Evolutionary conservation across 148 eudicot genomes (phyloP).

Genomic region (Chenopodium quinoa): DNA sequence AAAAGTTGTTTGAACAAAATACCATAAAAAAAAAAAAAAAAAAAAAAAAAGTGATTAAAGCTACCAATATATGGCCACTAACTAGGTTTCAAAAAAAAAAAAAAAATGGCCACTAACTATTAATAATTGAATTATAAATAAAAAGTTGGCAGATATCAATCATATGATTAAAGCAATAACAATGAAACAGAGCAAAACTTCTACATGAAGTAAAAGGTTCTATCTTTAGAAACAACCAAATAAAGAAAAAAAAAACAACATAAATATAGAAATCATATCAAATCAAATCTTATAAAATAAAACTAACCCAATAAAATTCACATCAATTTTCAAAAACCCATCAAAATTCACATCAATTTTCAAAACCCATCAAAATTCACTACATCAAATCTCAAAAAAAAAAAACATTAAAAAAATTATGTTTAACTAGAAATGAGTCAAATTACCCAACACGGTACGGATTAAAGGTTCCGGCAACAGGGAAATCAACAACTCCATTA

Average conservation of each 20-base stretch:
- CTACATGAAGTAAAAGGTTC: conserved; percentile 10
- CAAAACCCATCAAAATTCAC: neutral
- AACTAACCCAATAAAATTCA: conserved; percentile 12
- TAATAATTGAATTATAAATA: conserved; percentile 6
- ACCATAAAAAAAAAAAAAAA: no score
- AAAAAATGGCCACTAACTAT: neutral
- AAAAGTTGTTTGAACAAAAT: neutral
- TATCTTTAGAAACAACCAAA: neutral
- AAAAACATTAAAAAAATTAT: neutral
- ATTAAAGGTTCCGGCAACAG: conserved; percentile 73
- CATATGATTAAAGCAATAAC: conserved; percentile 1
- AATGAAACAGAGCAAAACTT: conserved; percentile 8
- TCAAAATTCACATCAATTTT: no score
- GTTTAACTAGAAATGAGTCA: neutral
- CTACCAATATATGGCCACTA: conserved; percentile 3
- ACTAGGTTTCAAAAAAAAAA: no score
- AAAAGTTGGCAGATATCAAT: conserved; percentile 8
- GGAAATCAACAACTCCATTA: conserved; percentile 72
- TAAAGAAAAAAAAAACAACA: no score
- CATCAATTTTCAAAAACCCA: no score
- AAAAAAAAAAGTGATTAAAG: conserved; percentile 1
- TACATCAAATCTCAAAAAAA: neutral
- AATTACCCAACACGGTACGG: conserved; percentile 87
- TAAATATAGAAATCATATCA: no score
- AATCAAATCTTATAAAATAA: neutral